Evolutionary conservation across 352 stramenopile species (phyloP).

Genomic region (Thraustotheca clavata): DNA sequence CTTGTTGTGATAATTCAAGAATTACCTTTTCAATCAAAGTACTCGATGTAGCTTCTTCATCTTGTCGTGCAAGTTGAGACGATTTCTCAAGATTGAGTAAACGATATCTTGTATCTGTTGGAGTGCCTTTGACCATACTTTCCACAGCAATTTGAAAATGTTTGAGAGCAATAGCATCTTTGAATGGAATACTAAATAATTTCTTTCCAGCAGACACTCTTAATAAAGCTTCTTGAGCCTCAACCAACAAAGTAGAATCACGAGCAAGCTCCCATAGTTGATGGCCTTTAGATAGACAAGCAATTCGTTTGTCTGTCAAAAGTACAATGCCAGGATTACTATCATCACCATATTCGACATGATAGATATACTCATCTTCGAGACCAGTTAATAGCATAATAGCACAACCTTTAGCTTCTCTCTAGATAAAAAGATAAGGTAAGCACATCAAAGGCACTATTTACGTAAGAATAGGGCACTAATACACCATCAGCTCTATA

Average conservation of each 20-base stretch:
- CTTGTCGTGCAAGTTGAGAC: constrained; percentile 15
- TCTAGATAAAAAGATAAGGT: constrained; percentile 19
- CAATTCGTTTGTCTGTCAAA: constrained; percentile 75
- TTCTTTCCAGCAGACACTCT: constrained; percentile 37
- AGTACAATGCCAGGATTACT: constrained; percentile 53
- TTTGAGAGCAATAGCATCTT: constrained; percentile 39
- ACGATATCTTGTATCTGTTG: constrained; percentile 53
- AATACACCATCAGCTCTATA: constrained; percentile 69
- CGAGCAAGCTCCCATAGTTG: constrained; percentile 76
- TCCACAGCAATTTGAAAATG: constrained; percentile 78
- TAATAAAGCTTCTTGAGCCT: constrained; percentile 31
- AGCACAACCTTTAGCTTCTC: constrained; percentile 63
- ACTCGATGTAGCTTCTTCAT: constrained; percentile 33
- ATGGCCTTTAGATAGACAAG: constrained; percentile 70
- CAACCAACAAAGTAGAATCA: constrained; percentile 64
- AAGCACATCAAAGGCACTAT: background rate
- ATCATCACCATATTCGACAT: constrained; percentile 69
- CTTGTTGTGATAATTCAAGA: constrained; percentile 52
- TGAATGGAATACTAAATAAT: constrained; percentile 67
- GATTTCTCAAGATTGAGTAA: constrained; percentile 74
- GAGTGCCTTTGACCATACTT: constrained; percentile 50
- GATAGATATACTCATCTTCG: constrained; percentile 80
- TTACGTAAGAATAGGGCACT: constrained; percentile 66
- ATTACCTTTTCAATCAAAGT: constrained; percentile 75
- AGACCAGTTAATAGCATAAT: constrained; percentile 67